phyloP scores from a whole-genome alignment of 2,329 filamentous ascomycete species.

The Apiospora pterosperma region DNA sequence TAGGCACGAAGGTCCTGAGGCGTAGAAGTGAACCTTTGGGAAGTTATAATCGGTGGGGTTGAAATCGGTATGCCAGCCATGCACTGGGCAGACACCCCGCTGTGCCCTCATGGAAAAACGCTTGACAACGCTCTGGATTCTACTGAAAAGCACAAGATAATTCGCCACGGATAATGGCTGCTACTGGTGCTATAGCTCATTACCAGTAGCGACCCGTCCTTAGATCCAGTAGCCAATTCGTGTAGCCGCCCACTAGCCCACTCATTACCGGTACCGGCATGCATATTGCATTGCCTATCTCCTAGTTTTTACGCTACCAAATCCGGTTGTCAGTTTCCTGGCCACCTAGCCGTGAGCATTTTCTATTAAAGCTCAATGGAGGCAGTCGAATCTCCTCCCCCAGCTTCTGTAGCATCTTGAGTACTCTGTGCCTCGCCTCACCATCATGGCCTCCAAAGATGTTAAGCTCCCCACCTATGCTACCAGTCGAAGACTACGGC shows the following conservation, averaged over 20 bases:
- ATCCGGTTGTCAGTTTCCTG: background rate
- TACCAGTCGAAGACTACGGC: background rate
- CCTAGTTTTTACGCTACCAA: background rate
- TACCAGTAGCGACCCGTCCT: background rate
- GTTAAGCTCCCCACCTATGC: background rate
- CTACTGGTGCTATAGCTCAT: background rate
- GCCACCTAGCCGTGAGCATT: background rate
- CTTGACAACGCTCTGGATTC: too few species aligned
- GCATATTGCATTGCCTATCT: background rate
- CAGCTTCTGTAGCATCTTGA: background rate
- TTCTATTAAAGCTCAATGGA: background rate
- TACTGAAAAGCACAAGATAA: too few species aligned
- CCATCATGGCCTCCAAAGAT: background rate
- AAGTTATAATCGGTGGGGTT: too few species aligned
- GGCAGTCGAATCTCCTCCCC: too few species aligned
- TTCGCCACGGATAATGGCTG: background rate
- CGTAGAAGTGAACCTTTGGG: too few species aligned
- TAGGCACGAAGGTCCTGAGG: too few species aligned
- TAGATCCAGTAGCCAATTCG: background rate
- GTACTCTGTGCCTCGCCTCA: background rate
- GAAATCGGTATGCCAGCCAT: too few species aligned
- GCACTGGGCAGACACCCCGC: too few species aligned
- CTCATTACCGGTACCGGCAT: background rate
- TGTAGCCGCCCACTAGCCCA: background rate
- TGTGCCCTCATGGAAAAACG: too few species aligned